Evolutionary conservation across 2,329 filamentous ascomycete species (phyloP).

Genomic region (Hypocreales sp.): DNA sequence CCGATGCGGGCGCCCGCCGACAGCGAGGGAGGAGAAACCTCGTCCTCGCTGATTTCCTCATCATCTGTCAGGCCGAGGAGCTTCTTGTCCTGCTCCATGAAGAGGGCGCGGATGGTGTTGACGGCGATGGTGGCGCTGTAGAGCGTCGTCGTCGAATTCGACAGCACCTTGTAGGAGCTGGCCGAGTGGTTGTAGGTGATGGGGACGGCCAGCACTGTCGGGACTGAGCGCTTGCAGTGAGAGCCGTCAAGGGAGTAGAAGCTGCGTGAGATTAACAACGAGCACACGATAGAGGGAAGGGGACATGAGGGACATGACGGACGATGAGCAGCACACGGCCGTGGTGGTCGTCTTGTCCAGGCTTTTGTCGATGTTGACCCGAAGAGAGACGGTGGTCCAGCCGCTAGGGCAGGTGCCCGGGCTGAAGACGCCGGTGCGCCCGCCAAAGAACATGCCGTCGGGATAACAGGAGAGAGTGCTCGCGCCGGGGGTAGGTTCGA

Average conservation of each 20-base stretch:
- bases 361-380: constrained; percentile 12
- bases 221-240: constrained; percentile 18
- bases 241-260: constrained; percentile 18
- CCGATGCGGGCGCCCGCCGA: constrained; percentile 17
- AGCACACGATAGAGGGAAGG: neutral
- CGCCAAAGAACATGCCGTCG: constrained; percentile 21
- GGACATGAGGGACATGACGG: constrained; percentile 8
- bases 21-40: constrained; percentile 6
- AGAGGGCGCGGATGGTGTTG: constrained; percentile 20
- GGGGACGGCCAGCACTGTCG: constrained; percentile 20
- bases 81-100: constrained; percentile 18
- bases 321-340: constrained; percentile 25
- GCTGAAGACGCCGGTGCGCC: constrained; percentile 22
- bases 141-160: constrained; percentile 20
- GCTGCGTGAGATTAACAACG: constrained; percentile 6
- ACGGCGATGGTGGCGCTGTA: constrained; percentile 21
- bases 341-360: constrained; percentile 18
- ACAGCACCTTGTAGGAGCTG: constrained; percentile 16
- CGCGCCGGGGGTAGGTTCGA: constrained; percentile 18
- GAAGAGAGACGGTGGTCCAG: constrained; percentile 21
- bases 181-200: constrained; percentile 20
- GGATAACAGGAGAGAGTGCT: constrained; percentile 24
- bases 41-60: constrained; percentile 10
- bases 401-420: constrained; percentile 22
- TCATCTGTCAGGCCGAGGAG: constrained; percentile 17